phyloP scores from a whole-genome alignment of 2,329 filamentous ascomycete species.

The Venturia nashicola region DNA sequence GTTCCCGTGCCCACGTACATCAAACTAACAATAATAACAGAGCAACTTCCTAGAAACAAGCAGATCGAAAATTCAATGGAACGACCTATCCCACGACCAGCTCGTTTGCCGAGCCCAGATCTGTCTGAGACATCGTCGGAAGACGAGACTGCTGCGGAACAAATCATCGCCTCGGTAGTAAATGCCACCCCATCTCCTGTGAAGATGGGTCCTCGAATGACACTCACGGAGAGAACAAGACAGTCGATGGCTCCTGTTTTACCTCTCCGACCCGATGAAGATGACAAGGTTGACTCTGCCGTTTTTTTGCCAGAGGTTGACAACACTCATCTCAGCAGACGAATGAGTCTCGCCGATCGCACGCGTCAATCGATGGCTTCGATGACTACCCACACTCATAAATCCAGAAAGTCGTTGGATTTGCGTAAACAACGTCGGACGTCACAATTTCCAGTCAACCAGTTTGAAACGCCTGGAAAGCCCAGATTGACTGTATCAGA shows the following conservation, averaged over 20 bases:
- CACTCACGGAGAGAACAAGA: slow-evolving; percentile 34
- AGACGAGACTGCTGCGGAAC: slow-evolving; percentile 15
- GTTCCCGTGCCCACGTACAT: not conserved
- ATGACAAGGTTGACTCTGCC: slow-evolving; percentile 15
- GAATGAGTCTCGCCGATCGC: slow-evolving; percentile 55
- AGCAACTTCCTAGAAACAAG: not conserved
- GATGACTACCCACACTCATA: slow-evolving; percentile 28
- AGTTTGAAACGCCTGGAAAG: slow-evolving; percentile 41
- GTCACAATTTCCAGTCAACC: slow-evolving; percentile 38
- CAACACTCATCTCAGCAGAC: slow-evolving; percentile 16
- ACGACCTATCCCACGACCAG: not conserved
- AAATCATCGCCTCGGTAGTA: slow-evolving; percentile 27
- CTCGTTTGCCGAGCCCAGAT: slow-evolving; percentile 15
- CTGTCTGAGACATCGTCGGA: not conserved
- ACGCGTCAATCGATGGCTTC: slow-evolving; percentile 71
- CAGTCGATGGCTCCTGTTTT: slow-evolving; percentile 29
- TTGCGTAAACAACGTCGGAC: slow-evolving; percentile 23
- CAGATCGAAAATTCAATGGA: not conserved
- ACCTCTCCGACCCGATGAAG: slow-evolving; percentile 10
- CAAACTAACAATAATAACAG: not conserved
- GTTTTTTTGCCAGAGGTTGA: slow-evolving; percentile 9
- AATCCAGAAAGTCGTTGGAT: slow-evolving; percentile 11
- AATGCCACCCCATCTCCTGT: slow-evolving; percentile 28
- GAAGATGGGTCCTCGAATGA: slow-evolving; percentile 27
- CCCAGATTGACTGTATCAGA: slow-evolving; percentile 15